These are phyloP conservation scores for Bremia lactucae DNA, from an alignment of 352 stramenopile genomes.

Conservation along the genomic window DNA sequence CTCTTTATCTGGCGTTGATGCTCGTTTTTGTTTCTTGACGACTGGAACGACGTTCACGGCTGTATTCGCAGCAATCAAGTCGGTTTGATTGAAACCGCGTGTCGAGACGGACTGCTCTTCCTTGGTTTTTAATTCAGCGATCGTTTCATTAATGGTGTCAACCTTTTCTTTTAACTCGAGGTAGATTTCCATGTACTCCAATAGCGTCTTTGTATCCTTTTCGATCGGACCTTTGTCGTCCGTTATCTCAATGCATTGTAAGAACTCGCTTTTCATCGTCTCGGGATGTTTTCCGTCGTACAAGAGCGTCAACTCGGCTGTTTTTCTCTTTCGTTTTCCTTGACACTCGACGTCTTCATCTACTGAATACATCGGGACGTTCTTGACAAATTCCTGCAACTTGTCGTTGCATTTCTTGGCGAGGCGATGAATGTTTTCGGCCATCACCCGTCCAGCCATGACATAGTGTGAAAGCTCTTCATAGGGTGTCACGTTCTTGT, in stretches of 20 bases:
- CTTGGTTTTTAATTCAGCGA: constrained; percentile 15
- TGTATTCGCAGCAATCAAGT: constrained; percentile 6
- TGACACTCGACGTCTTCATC: constrained; percentile 18
- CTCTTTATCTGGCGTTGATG: constrained; percentile 3
- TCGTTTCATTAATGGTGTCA: constrained; percentile 59
- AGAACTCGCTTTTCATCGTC: constrained; percentile 42
- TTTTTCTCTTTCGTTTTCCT: constrained; percentile 70
- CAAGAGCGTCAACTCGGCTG: constrained; percentile 20
- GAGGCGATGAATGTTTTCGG: constrained; percentile 66
- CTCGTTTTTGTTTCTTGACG: constrained; percentile 55
- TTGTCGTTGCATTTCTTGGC: constrained; percentile 26
- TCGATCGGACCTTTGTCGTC: constrained; percentile 13
- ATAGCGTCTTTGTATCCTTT: constrained; percentile 33
- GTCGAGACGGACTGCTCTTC: constrained; percentile 40
- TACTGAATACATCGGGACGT: constrained; percentile 41
- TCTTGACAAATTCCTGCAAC: constrained; percentile 40
- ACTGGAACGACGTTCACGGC: constrained; percentile 63
- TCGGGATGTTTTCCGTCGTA: constrained; percentile 47
- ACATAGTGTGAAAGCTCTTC: constrained; percentile 77
- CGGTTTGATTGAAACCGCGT: constrained; percentile 48
- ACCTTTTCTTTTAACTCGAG: constrained; percentile 81
- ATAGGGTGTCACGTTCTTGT: constrained; percentile 17
- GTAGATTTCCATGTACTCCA: constrained; percentile 82
- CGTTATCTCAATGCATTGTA: constrained; percentile 31
- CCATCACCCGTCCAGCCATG: constrained; percentile 68